Base-by-base conservation (phyloP, 2,329 filamentous ascomycete genomes). In the Dothistroma pini region DNA sequence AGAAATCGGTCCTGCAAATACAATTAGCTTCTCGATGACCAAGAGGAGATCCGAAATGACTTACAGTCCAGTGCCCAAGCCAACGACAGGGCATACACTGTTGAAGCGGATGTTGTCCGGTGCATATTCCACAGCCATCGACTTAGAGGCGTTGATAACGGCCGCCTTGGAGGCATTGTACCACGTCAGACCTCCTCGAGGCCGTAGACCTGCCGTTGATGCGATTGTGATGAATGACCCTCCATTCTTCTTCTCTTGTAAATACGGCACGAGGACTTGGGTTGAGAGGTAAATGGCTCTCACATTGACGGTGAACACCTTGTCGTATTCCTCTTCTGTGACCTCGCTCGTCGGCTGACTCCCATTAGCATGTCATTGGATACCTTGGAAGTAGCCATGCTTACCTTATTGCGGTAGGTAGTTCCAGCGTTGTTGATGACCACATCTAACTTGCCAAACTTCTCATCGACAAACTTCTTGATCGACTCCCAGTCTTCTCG, bases 21-120 rank as follows among this genome's bases (percentile, higher is more conserved):
- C 41, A 44, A 14, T 44, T n/a, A 34, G 32, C 16, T 62, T 41
- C 62, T 57, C 52, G 55, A 32, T 12, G 19, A 44, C 31, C 48
- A 85, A 16, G 82, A 83, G 78, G 80, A 57, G 41, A n/a, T 21
- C 54, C 51, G 54, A 49, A 47, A n/a, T 25, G 0, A 70, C 71
- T 73, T 49, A 73, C 71, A 74, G 55, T 49, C 71, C 72, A 53
- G 72, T 74, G 1, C 69, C 68, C 7, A 74, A 54, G 2, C 68
- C 72, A 25, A 74, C 71, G 2, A 73, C 71, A n/a, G 71, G 64
- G 52, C 86, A 89, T 14, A 92, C 84, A 1, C 84, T 82, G 64
- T 91, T 91, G 69, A 92, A 87, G 0, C 89, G 83, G 65, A 93
- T 90, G 66, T 89, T 82, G 58, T 89, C 83, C 0, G 84, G 82